Conservation (phyloP, 306 rosid species). For the Crotalaria pallida region DNA sequence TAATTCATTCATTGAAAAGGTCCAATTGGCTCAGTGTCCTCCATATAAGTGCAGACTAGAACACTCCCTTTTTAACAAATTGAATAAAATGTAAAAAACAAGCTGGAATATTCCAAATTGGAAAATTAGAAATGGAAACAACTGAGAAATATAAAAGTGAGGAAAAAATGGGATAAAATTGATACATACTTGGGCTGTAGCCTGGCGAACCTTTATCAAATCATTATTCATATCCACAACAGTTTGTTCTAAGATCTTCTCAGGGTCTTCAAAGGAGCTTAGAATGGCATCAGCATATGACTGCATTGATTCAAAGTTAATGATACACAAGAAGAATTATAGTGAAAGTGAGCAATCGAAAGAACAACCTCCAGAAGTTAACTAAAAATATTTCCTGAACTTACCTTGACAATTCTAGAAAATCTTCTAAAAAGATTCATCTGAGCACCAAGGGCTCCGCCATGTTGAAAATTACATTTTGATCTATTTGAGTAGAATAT, state of each 20-base stretch:
- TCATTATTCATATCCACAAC: slow-evolving; percentile 73
- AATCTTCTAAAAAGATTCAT: slow-evolving; percentile 69
- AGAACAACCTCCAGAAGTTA: not conserved
- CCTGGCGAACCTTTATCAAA: slow-evolving; percentile 74
- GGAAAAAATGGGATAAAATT: not conserved
- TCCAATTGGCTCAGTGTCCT: not conserved
- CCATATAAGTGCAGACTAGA: not conserved
- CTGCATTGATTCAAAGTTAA: slow-evolving; percentile 24
- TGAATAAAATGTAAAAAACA: not conserved
- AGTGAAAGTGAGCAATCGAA: not conserved
- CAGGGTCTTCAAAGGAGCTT: slow-evolving; percentile 77
- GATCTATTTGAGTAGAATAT: not conserved
- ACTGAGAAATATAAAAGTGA: not conserved
- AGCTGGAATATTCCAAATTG: not conserved
- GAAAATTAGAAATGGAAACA: not conserved
- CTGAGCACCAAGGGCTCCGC: slow-evolving; percentile 58
- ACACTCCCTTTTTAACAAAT: not conserved
- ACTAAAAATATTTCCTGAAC: not conserved
- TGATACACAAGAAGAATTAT: not conserved
- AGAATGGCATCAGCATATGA: slow-evolving; percentile 68
- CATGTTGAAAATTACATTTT: slow-evolving; percentile 24
- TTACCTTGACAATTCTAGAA: slow-evolving; percentile 68
- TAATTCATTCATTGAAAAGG: not conserved
- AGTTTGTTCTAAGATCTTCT: slow-evolving; percentile 71
- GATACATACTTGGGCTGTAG: slow-evolving; percentile 59